Percentiles rank a stretch among this genome's conserved stretches.
Evolutionary conservation across 106 monocot genomes (phyloP).

Genomic region (Vanilla planifolia): DNA sequence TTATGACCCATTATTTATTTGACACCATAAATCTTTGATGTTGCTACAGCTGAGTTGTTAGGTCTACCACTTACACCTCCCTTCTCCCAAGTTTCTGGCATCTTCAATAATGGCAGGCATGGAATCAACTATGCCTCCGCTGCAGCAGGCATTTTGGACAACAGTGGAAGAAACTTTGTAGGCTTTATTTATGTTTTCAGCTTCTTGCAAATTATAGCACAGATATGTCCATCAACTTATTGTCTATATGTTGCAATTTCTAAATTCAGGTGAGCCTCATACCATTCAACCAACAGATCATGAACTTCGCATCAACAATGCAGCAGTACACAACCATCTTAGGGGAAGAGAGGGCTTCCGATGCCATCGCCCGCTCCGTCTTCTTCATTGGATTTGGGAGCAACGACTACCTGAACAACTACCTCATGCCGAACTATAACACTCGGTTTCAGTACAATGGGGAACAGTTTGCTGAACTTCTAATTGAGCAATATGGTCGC

Average conservation of each 20-base stretch:
- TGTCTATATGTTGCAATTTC: background rate
- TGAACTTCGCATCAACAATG: constrained; percentile 68
- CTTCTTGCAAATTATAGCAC: background rate
- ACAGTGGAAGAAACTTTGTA: constrained; percentile 85
- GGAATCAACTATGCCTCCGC: constrained; percentile 96
- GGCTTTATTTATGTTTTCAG: background rate
- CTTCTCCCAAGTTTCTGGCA: constrained; percentile 48
- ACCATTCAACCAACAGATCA: constrained; percentile 89
- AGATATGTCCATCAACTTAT: no score
- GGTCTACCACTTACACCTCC: constrained; percentile 82
- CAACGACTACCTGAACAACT: constrained; percentile 97
- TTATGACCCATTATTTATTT: no score
- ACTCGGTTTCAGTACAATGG: constrained; percentile 60
- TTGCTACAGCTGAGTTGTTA: constrained; percentile 59
- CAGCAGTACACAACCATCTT: constrained; percentile 43
- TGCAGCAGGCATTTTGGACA: constrained; percentile 83
- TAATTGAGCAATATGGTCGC: constrained; percentile 42
- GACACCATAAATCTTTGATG: no score
- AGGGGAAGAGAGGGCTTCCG: constrained; percentile 34
- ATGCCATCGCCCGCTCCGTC: constrained; percentile 36
- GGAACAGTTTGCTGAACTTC: constrained; percentile 64
- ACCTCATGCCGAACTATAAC: constrained; percentile 82
- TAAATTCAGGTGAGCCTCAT: constrained; percentile 50
- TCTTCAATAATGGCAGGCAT: constrained; percentile 21
- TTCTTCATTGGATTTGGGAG: constrained; percentile 89